Evolutionary conservation across 768 basidiomycete species (phyloP).

Genomic region (Leccinum sublutescens): DNA sequence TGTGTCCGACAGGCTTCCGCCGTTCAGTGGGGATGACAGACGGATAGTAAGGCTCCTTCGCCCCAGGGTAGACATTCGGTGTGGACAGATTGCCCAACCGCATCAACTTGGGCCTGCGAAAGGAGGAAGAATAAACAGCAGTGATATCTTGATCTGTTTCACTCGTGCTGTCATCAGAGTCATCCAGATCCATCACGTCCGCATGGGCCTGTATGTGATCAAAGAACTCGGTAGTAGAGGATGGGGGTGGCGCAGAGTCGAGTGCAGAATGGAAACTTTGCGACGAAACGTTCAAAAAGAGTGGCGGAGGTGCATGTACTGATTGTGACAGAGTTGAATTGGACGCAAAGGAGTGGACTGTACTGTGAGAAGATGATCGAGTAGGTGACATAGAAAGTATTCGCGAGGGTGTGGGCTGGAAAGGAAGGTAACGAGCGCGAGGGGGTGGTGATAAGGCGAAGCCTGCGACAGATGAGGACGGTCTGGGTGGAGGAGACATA

Average conservation of each 20-base stretch:
- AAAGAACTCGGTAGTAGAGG: constrained; percentile 71
- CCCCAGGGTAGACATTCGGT: constrained; percentile 53
- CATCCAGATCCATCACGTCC: constrained; percentile 73
- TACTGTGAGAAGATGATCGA: constrained; percentile 31
- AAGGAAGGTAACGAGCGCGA: constrained; percentile 21
- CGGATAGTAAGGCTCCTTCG: constrained; percentile 37
- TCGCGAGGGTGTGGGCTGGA: constrained; percentile 19
- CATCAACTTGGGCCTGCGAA: constrained; percentile 48
- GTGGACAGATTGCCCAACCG: constrained; percentile 67
- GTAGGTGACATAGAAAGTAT: constrained; percentile 14
- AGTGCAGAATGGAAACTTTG: constrained; percentile 43
- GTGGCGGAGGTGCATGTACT: constrained; percentile 17
- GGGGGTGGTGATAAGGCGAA: constrained; percentile 58
- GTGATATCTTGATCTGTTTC: constrained; percentile 41
- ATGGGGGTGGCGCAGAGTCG: constrained; percentile 61
- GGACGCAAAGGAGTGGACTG: constrained; percentile 32
- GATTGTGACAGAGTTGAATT: constrained; percentile 25
- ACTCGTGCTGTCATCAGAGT: constrained; percentile 45
- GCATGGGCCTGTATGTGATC: constrained; percentile 68
- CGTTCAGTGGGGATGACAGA: constrained; percentile 36
- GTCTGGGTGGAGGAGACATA: constrained; percentile 58
- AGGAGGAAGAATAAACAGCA: constrained; percentile 24
- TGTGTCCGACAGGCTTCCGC: constrained; percentile 53
- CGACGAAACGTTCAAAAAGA: constrained; percentile 48
- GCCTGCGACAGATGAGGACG: constrained; percentile 59